phyloP scores from a whole-genome alignment of 1,139 yeast genomes.

The Yamadazyma spencermartinsiae region DNA sequence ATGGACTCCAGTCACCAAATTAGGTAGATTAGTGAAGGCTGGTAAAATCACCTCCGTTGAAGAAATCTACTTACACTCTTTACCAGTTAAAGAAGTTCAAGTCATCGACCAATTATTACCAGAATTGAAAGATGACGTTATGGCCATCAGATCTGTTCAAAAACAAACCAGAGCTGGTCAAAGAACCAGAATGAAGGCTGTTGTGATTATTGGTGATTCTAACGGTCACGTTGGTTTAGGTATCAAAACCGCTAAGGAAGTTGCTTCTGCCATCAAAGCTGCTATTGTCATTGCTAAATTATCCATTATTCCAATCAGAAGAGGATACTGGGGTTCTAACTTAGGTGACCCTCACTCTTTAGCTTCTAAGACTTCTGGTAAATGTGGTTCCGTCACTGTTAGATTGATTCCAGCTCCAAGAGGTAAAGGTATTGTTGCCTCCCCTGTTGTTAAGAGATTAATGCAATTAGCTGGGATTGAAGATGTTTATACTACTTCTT shows the following conservation, averaged over 20 bases:
- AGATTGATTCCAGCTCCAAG: slow-evolving; percentile 99
- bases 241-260: slow-evolving; percentile 99
- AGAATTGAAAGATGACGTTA: slow-evolving; percentile 95
- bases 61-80: slow-evolving; percentile 98
- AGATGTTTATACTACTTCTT: slow-evolving; percentile 98
- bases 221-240: slow-evolving; percentile 99
- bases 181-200: slow-evolving; percentile 99
- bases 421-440: slow-evolving; percentile 99
- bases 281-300: slow-evolving; percentile 99
- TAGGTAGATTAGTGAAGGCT: slow-evolving; percentile 99
- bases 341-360: slow-evolving; percentile 99
- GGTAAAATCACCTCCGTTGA: slow-evolving; percentile 96
- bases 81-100: slow-evolving; percentile 99
- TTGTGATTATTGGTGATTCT: slow-evolving; percentile 98
- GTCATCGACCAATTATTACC: slow-evolving; percentile 97
- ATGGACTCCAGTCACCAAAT: slow-evolving; percentile 99
- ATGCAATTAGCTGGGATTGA: slow-evolving; percentile 99
- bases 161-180: slow-evolving; percentile 99
- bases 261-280: slow-evolving; percentile 99
- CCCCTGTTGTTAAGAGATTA: slow-evolving; percentile 99
- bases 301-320: slow-evolving; percentile 98
- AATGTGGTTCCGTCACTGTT: slow-evolving; percentile 98
- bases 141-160: slow-evolving; percentile 99
- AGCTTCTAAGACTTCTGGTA: slow-evolving; percentile 97
- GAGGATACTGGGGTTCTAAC: slow-evolving; percentile 99